Evolutionary conservation across 148 eudicot genomes (phyloP), one percentile per base, ranked within the genome.

Genomic region (Diospyros lotus): DNA sequence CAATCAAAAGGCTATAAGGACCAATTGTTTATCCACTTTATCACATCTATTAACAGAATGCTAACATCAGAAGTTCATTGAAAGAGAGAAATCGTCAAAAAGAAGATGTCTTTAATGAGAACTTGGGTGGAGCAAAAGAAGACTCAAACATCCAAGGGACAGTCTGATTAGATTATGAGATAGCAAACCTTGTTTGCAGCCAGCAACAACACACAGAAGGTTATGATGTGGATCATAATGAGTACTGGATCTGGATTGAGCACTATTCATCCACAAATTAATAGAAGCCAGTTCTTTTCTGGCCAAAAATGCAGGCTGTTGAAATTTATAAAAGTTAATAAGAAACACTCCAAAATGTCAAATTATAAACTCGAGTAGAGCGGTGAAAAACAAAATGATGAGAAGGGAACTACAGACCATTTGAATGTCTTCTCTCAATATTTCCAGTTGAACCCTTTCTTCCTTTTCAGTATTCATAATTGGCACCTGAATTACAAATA

Each of bases 191-290:
- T 82, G 87, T 81, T 92, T 95, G 77, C 90, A 70, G 72, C 98
- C 98, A 76, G 96, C 60, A 73, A 95, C 83, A 60, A 92, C 73
- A 72, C 97, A 95, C 63, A 95, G 75, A 78, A 95, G 87, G 70
- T 95, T 92, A 58, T 92, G 96, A 79, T 92, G 97, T 60, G 98
- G 98, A 87, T 95, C 96, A 80, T 95, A 95, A 81, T 95, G 98
- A 69, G 94, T 89, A 82, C 96, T 92, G 45, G 98, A 92, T 85
- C 98, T 88, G 73, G 88, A 83, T 63, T 55, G 78, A 61, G 85
- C 84, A 78, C 73, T 89, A 82, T 92, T 92, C 98, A 95, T 95
- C 98, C 98, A 95, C 86, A 95, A 75, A 84, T 95, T 95, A 76
- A 92, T 78, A 70, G 96, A 86, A 75, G 89, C 76, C 66, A 95